Conservation (phyloP, 2,329 filamentous ascomycete genomes). For the Purpureocillium takamizusanense region DNA sequence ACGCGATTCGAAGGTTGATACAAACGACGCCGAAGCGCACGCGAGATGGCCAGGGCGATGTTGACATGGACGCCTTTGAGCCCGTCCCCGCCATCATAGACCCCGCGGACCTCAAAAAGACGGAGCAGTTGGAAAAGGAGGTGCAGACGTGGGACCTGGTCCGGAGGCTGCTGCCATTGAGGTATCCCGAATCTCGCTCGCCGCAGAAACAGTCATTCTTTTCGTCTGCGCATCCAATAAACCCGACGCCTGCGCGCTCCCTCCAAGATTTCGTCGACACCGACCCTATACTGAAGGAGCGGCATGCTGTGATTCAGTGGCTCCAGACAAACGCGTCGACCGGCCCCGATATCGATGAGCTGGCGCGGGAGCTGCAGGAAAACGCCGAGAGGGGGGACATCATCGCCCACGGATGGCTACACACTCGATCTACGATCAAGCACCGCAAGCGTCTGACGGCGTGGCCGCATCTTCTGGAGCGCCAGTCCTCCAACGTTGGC, state of each 20-base stretch:
- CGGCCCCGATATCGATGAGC: conserved; percentile 62
- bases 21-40: conserved; percentile 18
- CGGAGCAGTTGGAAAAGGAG: conserved; percentile 63
- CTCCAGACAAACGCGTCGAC: conserved; percentile 68
- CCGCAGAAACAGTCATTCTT: conserved; percentile 14
- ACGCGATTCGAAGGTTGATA: conserved; percentile 30
- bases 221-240: conserved; percentile 18
- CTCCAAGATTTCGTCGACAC: conserved; percentile 62
- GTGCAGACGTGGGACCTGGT: conserved; percentile 86
- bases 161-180: conserved; percentile 61
- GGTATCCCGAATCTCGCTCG: conserved; percentile 38
- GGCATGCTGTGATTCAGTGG: conserved; percentile 76
- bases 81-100: not conserved
- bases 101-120: conserved; percentile 11
- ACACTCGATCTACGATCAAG: conserved; percentile 86
- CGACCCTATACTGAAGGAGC: conserved; percentile 67
- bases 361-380: conserved; percentile 67
- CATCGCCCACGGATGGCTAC: conserved; percentile 83
- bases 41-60: conserved; percentile 30
- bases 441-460: conserved; percentile 72
- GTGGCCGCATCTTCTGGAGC: conserved; percentile 56
- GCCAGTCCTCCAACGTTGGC: conserved; percentile 46
- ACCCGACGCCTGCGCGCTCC: conserved; percentile 28
- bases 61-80: conserved; percentile 50
- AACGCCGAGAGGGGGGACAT: conserved; percentile 72